Conservation (phyloP, 164 flowering plant genomes). For the Aristolochia contorta region DNA sequence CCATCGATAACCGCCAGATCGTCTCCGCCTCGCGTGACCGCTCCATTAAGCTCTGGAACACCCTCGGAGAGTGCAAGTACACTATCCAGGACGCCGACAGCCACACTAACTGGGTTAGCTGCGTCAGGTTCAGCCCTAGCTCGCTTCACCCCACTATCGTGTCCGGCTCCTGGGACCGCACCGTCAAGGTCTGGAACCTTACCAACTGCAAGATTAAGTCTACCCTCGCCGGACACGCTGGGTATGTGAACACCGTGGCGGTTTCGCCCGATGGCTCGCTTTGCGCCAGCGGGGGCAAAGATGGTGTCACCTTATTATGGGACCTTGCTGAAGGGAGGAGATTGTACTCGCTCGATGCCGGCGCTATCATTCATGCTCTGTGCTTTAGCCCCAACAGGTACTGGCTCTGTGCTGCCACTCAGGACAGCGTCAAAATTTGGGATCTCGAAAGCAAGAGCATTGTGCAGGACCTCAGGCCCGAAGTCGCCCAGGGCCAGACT, state of each 20-base stretch:
- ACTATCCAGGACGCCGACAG: slow-evolving; percentile 42
- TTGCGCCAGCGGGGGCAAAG: slow-evolving; percentile 91
- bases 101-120: slow-evolving; percentile 72
- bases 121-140: slow-evolving; percentile 73
- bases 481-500: slow-evolving; percentile 25
- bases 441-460: slow-evolving; percentile 17
- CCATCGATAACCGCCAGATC: slow-evolving; percentile 90
- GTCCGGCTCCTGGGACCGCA: slow-evolving; percentile 74
- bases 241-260: slow-evolving; percentile 51
- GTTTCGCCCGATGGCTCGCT: slow-evolving; percentile 76
- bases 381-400: slow-evolving; percentile 85
- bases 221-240: slow-evolving; percentile 52
- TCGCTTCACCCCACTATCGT: slow-evolving; percentile 56
- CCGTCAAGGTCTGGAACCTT: slow-evolving; percentile 79
- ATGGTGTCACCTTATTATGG: slow-evolving; percentile 70
- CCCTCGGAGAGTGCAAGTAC: slow-evolving; percentile 86
- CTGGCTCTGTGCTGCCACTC: slow-evolving; percentile 6
- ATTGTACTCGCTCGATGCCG: slow-evolving; percentile 65
- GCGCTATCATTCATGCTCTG: slow-evolving; percentile 53
- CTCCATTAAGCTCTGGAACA: slow-evolving; percentile 85
- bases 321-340: slow-evolving; percentile 78
- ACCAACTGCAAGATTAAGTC: slow-evolving; percentile 55
- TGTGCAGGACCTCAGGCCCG: slow-evolving; percentile 59
- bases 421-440: slow-evolving; percentile 8
- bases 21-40: slow-evolving; percentile 79